These are phyloP conservation scores for Leishmania major DNA, from an alignment of 208 protist species.

Conservation along the genomic window DNA sequence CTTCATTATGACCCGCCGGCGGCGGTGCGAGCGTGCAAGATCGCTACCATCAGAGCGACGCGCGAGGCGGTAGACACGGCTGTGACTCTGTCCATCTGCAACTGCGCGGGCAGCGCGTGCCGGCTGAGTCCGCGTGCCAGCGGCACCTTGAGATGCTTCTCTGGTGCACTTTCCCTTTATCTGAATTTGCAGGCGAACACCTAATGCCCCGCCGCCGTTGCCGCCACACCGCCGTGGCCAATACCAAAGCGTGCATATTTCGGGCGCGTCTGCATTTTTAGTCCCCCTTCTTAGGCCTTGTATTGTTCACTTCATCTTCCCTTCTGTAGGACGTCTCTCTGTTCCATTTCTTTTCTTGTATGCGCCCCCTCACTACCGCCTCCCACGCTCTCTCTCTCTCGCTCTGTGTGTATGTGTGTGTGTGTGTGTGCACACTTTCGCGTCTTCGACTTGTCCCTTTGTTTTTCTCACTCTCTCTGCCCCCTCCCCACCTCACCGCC, in stretches of 20 bases:
- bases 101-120: conserved; percentile 4
- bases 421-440: not conserved
- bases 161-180: conserved; percentile 44
- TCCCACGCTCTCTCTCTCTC: not conserved
- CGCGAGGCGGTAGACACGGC: conserved; percentile 45
- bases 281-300: not conserved
- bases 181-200: conserved; percentile 34
- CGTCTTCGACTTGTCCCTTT: not conserved
- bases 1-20: conserved; percentile 46
- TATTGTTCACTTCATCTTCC: not conserved
- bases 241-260: not conserved
- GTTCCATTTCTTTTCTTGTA: not conserved
- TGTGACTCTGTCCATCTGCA: conserved; percentile 25
- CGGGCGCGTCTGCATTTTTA: not conserved
- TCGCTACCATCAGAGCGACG: conserved; percentile 22
- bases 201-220: not conserved
- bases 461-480: not conserved
- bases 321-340: not conserved
- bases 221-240: not conserved
- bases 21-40: conserved; percentile 32
- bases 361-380: not conserved
- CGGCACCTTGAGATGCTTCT: conserved; percentile 41
- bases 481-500: not conserved
- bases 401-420: not conserved
- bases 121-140: conserved; percentile 11